Percentiles rank a stretch among this genome's conserved stretches.
Evolutionary conservation across 169 alveolate genomes (phyloP).

Genomic region (Plasmodium inui): DNA sequence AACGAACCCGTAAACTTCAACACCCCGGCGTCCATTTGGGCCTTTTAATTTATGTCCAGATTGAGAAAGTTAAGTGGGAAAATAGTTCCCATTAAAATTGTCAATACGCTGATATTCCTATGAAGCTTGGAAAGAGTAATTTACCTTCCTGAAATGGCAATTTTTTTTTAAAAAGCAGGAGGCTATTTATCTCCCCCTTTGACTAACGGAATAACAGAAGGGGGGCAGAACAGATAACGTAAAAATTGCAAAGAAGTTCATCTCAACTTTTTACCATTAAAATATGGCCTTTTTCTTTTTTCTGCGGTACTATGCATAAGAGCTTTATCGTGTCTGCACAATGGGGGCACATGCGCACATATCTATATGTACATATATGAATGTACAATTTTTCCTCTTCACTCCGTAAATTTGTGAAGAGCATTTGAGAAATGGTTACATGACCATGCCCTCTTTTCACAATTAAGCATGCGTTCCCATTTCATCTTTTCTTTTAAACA

Average conservation of each 20-base stretch:
- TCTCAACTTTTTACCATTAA: background rate
- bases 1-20: too few relatives aligned
- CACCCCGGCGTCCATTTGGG: too few relatives aligned
- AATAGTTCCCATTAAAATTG: too few relatives aligned
- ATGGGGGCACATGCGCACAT: background rate
- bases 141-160: background rate
- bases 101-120: too few relatives aligned
- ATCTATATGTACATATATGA: background rate
- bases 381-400: background rate
- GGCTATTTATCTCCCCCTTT: background rate
- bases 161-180: background rate
- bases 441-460: background rate
- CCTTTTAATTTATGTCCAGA: too few relatives aligned
- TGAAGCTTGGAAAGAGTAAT: too few relatives aligned
- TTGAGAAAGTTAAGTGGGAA: too few relatives aligned
- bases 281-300: background rate
- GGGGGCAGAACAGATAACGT: background rate
- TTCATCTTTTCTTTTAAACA: background rate
- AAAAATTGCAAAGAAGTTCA: background rate
- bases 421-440: background rate
- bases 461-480: background rate
- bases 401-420: background rate
- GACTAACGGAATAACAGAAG: background rate
- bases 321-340: background rate
- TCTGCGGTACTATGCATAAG: background rate